Evolutionary conservation across 805 yeast species (phyloP).

Genomic region (Kregervanrija pseudodelftensis): DNA sequence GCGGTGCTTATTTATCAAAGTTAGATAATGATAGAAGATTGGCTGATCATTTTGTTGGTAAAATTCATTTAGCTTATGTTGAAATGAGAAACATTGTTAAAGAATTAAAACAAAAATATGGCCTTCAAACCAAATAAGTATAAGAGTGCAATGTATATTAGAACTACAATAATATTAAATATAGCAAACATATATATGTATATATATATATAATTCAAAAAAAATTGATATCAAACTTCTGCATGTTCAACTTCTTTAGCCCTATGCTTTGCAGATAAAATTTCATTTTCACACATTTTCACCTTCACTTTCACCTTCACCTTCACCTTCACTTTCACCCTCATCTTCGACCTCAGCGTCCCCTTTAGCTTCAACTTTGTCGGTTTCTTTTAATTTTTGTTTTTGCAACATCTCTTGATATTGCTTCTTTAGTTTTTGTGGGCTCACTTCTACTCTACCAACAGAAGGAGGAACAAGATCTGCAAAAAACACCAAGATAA

Average conservation of each 20-base stretch:
- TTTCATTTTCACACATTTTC: no score
- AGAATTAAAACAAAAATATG: constrained; percentile 26
- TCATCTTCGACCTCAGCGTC: background rate
- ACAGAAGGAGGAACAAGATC: constrained; percentile 29
- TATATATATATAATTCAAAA: no score
- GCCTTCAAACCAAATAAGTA: background rate
- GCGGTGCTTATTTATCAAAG: constrained; percentile 84
- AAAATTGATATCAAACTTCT: no score
- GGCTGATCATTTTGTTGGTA: constrained; percentile 87
- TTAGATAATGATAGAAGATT: constrained; percentile 82
- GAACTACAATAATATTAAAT: background rate
- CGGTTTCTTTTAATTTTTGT: background rate
- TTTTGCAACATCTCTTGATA: background rate
- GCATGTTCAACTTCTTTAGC: no score
- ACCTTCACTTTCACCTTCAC: no score
- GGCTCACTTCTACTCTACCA: constrained; percentile 20
- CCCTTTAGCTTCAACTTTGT: background rate
- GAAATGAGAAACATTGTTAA: constrained; percentile 57
- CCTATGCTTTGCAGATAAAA: no score
- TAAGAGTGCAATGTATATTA: background rate
- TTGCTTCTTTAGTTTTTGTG: constrained; percentile 1
- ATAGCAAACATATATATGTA: background rate
- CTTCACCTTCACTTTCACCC: no score
- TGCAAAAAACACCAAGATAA: constrained; percentile 19
- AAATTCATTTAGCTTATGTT: constrained; percentile 77